A percentile compares a stretch with the other conserved stretches of the same genome.
phyloP scores from a whole-genome alignment of 106 monocot species.

The Posidonia australis region DNA sequence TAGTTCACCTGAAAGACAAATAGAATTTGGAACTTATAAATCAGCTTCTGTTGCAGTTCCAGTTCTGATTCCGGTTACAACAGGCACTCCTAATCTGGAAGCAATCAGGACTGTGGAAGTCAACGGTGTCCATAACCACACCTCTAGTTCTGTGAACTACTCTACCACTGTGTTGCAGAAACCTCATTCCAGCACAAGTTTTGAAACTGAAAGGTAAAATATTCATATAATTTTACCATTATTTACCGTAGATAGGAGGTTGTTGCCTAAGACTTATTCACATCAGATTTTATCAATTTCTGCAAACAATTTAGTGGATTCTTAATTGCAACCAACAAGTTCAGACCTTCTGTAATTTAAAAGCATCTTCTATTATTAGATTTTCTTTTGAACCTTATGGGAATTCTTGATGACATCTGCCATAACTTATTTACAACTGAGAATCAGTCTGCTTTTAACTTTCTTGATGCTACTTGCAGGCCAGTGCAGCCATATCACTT shows the following conservation, averaged over 20 bases:
- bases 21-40: not conserved
- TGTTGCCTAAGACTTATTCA: no score
- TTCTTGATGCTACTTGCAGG: conserved; percentile 1
- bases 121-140: not conserved
- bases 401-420: not conserved
- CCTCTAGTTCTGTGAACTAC: not conserved
- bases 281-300: no score
- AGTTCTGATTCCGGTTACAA: not conserved
- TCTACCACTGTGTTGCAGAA: no score
- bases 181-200: not conserved
- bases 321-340: no score
- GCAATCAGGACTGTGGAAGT: not conserved
- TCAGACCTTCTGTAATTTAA: no score
- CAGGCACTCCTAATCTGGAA: no score
- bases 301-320: no score
- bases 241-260: no score
- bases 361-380: no score
- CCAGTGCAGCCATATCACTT: not conserved
- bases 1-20: not conserved
- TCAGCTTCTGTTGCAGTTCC: conserved; percentile 1
- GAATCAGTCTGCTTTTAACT: not conserved
- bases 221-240: no score
- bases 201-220: not conserved
- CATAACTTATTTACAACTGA: not conserved
- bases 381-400: no score